Evolutionary conservation across 2,329 filamentous ascomycete species (phyloP).

Genomic region (Basipetospora chlamydospora): DNA sequence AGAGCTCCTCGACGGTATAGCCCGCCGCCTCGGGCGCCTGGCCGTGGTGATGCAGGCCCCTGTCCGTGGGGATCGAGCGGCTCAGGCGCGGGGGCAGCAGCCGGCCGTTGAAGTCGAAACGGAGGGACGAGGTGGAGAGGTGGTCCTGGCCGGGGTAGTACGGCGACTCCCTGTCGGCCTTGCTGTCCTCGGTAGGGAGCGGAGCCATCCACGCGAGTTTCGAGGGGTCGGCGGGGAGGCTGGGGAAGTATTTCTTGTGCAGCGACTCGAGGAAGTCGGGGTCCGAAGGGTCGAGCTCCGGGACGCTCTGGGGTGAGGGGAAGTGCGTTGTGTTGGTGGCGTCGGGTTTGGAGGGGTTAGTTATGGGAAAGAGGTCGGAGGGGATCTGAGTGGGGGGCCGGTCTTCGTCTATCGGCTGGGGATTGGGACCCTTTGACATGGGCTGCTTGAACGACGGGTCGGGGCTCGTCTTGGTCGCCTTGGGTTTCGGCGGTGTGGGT

Average conservation of each 20-base stretch:
- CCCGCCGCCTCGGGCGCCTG: conserved; percentile 86
- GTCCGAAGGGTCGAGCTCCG: conserved; percentile 67
- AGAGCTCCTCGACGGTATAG: conserved; percentile 81
- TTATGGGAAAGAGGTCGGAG: conserved; percentile 26
- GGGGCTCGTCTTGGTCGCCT: conserved; percentile 5
- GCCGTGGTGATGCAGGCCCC: conserved; percentile 86
- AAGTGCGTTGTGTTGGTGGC: conserved; percentile 40
- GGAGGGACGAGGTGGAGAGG: conserved; percentile 61
- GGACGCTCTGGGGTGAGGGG: conserved; percentile 43
- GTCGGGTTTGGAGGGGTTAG: conserved; percentile 16
- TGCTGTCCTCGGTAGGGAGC: conserved; percentile 46
- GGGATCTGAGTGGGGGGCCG: conserved; percentile 24
- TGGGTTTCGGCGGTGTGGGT: conserved; percentile 9
- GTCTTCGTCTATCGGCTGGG: conserved; percentile 24
- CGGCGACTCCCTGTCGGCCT: conserved; percentile 54
- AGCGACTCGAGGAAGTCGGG: conserved; percentile 72
- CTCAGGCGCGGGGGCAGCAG: conserved; percentile 66
- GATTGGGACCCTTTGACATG: conserved; percentile 6
- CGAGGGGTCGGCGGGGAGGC: conserved; percentile 68
- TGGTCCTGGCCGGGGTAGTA: conserved; percentile 68
- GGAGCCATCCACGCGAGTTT: conserved; percentile 84
- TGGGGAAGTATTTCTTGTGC: conserved; percentile 87
- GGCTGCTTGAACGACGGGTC: conserved; percentile 9
- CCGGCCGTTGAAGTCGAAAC: conserved; percentile 76
- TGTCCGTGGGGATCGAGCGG: conserved; percentile 57